Evolutionary conservation across 768 basidiomycete species (phyloP).

Genomic region (Austroboletus eburneus): DNA sequence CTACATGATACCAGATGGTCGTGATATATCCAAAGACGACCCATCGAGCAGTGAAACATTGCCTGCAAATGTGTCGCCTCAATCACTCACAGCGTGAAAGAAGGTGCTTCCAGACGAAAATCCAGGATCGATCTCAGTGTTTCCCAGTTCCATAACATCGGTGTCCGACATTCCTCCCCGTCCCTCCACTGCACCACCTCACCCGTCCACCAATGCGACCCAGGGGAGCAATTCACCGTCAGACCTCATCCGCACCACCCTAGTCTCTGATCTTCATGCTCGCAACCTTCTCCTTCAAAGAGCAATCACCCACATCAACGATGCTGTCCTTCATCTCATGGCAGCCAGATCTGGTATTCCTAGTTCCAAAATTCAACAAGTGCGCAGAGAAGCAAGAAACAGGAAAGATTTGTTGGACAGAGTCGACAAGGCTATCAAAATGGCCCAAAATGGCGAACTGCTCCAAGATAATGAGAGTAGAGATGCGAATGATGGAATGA

Average conservation of each 20-base stretch:
- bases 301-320: slow-evolving; percentile 30
- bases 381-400: slow-evolving; percentile 27
- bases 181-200: slow-evolving; percentile 27
- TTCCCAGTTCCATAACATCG: slow-evolving; percentile 7
- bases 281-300: slow-evolving; percentile 30
- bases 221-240: slow-evolving; percentile 9
- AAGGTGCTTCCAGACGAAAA: slow-evolving; percentile 4
- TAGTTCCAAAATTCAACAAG: slow-evolving; percentile 28
- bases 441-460: slow-evolving; percentile 21
- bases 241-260: slow-evolving; percentile 12
- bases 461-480: slow-evolving; percentile 3
- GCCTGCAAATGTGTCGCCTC: slow-evolving; percentile 16
- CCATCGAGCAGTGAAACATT: slow-evolving; percentile 9
- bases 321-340: slow-evolving; percentile 28
- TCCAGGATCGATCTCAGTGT: slow-evolving; percentile 3
- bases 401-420: slow-evolving; percentile 30
- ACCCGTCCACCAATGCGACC: slow-evolving; percentile 13
- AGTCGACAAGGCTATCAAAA: slow-evolving; percentile 27
- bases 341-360: slow-evolving; percentile 31
- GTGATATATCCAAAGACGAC: slow-evolving; percentile 8
- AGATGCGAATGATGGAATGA: slow-evolving; percentile 5
- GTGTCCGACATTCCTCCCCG: slow-evolving; percentile 18
- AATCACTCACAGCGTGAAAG: slow-evolving; percentile 10
- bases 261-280: slow-evolving; percentile 28
- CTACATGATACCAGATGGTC: slow-evolving; percentile 28